phyloP scores from a whole-genome alignment of 2,329 filamentous ascomycete species.

The Verticillium nonalfalfae region DNA sequence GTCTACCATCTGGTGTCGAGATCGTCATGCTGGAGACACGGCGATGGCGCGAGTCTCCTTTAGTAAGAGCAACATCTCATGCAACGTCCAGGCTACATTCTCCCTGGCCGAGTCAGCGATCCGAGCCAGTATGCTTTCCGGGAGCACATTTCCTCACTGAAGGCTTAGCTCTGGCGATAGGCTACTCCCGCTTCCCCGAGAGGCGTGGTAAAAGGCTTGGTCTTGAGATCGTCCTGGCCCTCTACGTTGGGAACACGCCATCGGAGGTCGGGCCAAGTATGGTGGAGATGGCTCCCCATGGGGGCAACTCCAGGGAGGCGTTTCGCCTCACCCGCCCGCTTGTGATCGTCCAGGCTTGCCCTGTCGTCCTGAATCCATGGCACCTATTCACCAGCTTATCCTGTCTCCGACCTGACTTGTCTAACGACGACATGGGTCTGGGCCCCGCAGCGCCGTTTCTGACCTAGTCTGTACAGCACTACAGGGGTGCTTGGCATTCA shows the following conservation, averaged over 20 bases:
- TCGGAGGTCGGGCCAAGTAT: not conserved
- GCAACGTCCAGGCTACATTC: too few relatives aligned
- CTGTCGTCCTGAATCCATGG: not conserved
- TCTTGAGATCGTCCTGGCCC: not conserved
- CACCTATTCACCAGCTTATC: not conserved
- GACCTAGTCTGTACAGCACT: not conserved
- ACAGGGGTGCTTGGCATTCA: not conserved
- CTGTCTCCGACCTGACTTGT: not conserved
- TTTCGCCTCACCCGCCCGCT: not conserved
- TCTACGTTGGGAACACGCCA: not conserved
- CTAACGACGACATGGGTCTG: not conserved
- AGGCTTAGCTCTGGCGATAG: not conserved
- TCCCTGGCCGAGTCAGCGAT: too few relatives aligned
- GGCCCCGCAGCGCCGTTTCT: not conserved
- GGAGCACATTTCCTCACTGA: not conserved
- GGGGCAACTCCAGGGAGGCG: not conserved
- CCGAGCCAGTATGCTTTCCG: not conserved
- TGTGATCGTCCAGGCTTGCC: not conserved
- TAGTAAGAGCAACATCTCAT: not conserved
- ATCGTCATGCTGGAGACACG: not conserved
- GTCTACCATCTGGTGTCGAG: not conserved
- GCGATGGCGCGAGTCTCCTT: not conserved
- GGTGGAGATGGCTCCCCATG: not conserved
- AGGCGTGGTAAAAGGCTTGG: not conserved
- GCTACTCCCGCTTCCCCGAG: not conserved